phyloP scores from a whole-genome alignment of 441 rosid genomes.

The Geranium incanum region DNA sequence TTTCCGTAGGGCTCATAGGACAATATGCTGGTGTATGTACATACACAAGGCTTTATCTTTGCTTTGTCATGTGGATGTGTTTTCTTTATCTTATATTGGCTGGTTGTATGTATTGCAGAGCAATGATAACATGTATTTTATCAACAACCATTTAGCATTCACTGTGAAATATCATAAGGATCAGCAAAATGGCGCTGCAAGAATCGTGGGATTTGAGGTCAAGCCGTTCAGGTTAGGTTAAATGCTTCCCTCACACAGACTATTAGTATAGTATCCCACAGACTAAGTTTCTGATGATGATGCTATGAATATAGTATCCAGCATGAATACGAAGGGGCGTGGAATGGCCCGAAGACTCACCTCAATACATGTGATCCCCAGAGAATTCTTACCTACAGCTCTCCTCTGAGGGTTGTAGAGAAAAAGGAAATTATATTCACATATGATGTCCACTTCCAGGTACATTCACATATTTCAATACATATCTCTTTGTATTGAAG shows the following conservation, averaged over 20 bases:
- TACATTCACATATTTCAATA: slow-evolving; percentile 14
- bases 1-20: slow-evolving; percentile 73
- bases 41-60: background rate
- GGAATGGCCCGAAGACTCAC: slow-evolving; percentile 57
- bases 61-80: background rate
- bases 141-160: too few species aligned
- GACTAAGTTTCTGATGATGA: background rate
- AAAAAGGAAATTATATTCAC: slow-evolving; percentile 72
- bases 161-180: too few species aligned
- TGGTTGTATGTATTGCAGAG: slow-evolving; percentile 38
- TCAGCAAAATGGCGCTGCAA: too few species aligned
- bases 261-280: too few species aligned
- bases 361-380: slow-evolving; percentile 77
- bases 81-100: slow-evolving; percentile 53
- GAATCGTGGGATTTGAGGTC: too few species aligned
- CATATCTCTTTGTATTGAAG: slow-evolving; percentile 28
- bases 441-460: slow-evolving; percentile 80
- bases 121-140: too few species aligned
- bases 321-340: slow-evolving; percentile 68
- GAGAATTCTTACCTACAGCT: slow-evolving; percentile 55
- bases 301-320: slow-evolving; percentile 39
- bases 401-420: slow-evolving; percentile 76
- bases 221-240: slow-evolving; percentile 61
- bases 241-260: too few species aligned
- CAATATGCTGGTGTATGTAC: slow-evolving; percentile 65